These are phyloP conservation scores for Chlamydomonas sp. DNA, from an alignment of 139 green algal species.

Conservation along the genomic window DNA sequence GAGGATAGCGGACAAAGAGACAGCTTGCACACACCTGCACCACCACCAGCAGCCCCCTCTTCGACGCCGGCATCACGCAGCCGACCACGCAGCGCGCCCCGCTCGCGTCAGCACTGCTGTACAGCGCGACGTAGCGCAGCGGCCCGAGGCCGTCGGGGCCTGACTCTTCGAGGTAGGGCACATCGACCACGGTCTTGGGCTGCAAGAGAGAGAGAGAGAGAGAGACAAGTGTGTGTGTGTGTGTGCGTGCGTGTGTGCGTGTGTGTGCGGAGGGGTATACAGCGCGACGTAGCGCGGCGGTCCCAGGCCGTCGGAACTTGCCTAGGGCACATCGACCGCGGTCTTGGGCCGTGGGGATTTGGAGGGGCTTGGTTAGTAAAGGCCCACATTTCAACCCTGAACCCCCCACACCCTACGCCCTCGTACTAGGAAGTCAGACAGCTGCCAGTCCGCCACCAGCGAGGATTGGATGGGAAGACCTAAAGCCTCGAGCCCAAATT, in stretches of 20 bases:
- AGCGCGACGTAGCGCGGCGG: slow-evolving; percentile 56
- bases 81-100: background rate
- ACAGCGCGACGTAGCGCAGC: slow-evolving; percentile 59
- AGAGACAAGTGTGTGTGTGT: too few species aligned
- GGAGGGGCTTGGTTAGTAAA: too few species aligned
- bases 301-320: slow-evolving; percentile 13
- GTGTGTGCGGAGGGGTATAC: slow-evolving; percentile 49
- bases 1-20: too few species aligned
- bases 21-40: slow-evolving; percentile 41
- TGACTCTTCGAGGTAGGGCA: slow-evolving; percentile 49
- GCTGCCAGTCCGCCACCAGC: slow-evolving; percentile 47
- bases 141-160: slow-evolving; percentile 19
- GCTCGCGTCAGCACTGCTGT: slow-evolving; percentile 40
- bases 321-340: slow-evolving; percentile 52
- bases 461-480: too few species aligned
- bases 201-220: too few species aligned
- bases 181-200: slow-evolving; percentile 50
- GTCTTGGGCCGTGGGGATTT: slow-evolving; percentile 47
- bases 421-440: slow-evolving; percentile 70
- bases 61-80: slow-evolving; percentile 6
- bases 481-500: background rate
- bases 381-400: background rate
- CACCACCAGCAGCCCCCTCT: slow-evolving; percentile 48
- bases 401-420: background rate
- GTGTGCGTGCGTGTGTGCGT: too few species aligned